Conservation (phyloP, 1,284 basidiomycete species). For the Sporisorium graminicola region DNA sequence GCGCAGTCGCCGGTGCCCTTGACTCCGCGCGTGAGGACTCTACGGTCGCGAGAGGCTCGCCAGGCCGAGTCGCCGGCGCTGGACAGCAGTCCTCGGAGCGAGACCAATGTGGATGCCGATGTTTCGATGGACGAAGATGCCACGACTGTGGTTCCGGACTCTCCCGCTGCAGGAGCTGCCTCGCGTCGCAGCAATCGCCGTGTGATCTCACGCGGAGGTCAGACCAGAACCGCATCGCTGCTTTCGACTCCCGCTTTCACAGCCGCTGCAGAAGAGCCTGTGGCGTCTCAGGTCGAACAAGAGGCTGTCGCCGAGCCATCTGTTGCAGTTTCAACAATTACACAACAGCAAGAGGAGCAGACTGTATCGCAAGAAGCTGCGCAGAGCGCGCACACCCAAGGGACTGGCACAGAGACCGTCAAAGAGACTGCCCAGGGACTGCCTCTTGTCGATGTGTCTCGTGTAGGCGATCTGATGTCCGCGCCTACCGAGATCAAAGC, state of each 20-base stretch:
- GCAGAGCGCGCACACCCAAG: background rate
- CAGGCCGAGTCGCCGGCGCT: background rate
- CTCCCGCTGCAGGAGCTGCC: slow-evolving; percentile 19
- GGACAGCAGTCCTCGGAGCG: background rate
- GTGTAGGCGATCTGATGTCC: slow-evolving; percentile 24
- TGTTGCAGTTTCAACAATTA: background rate
- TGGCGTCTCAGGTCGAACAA: background rate
- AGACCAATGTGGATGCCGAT: background rate
- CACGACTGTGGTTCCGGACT: slow-evolving; percentile 6
- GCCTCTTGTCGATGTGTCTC: slow-evolving; percentile 10
- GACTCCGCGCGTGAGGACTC: background rate
- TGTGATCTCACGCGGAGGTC: background rate
- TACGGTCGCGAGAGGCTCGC: background rate
- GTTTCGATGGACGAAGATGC: background rate
- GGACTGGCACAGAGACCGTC: background rate
- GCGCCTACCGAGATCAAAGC: slow-evolving; percentile 7
- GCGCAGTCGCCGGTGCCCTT: background rate
- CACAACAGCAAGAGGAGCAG: background rate
- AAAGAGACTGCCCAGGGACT: background rate
- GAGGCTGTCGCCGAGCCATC: background rate
- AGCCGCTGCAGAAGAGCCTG: slow-evolving; percentile 1
- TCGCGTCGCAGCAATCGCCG: slow-evolving; percentile 20
- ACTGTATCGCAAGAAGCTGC: background rate
- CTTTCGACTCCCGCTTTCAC: slow-evolving; percentile 17
- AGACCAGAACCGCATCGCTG: slow-evolving; percentile 12